These are phyloP conservation scores for Vaccinium myrtillus DNA, from an alignment of 148 eudicot species.

Conservation along the genomic window DNA sequence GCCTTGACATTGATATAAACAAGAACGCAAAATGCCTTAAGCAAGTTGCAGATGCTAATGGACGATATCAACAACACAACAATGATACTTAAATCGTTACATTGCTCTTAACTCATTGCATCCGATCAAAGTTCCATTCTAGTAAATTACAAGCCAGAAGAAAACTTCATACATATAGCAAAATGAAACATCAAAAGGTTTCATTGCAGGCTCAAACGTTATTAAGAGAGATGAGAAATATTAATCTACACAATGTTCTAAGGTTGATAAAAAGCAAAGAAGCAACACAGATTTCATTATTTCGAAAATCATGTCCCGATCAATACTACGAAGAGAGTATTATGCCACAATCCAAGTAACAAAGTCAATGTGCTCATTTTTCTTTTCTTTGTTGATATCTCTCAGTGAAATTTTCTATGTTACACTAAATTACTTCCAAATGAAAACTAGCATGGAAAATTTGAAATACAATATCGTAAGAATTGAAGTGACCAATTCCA, in stretches of 20 bases:
- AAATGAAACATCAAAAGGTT: background rate
- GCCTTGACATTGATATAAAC: too few relatives aligned
- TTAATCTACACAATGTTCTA: background rate
- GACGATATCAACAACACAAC: too few relatives aligned
- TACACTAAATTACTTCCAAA: background rate
- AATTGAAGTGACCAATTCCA: background rate
- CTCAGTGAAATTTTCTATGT: background rate
- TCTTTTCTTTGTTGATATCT: background rate
- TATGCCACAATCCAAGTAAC: background rate
- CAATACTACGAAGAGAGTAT: background rate
- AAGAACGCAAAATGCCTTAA: too few relatives aligned
- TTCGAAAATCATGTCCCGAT: background rate
- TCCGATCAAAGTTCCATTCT: too few relatives aligned
- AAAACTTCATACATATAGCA: too few relatives aligned
- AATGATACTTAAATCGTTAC: too few relatives aligned
- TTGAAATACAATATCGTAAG: background rate
- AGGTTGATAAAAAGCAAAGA: background rate
- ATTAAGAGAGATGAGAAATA: background rate
- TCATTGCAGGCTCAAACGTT: background rate
- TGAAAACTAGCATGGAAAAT: background rate
- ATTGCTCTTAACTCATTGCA: too few relatives aligned
- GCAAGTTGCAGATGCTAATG: too few relatives aligned
- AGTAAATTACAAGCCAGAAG: too few relatives aligned
- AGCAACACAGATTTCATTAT: background rate
- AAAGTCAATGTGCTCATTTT: background rate